Conservation (phyloP, 345 rosid genomes). For the Salix exigua region DNA sequence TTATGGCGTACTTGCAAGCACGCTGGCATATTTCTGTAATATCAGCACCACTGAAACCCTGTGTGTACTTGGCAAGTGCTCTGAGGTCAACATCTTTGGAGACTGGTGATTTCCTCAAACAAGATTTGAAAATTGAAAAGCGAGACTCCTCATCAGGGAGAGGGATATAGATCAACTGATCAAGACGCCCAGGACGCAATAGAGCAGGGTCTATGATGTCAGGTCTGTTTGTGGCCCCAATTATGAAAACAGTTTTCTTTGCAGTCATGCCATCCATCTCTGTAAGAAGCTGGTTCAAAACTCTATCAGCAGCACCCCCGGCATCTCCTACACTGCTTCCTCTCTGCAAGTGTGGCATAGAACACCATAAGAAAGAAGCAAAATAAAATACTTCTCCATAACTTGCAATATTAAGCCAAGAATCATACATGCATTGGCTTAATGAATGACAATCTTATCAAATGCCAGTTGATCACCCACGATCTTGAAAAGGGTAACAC, state of each 20-base stretch:
- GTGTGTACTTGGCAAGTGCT: conserved; percentile 85
- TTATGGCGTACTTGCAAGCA: conserved; percentile 84
- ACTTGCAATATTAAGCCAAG: background rate
- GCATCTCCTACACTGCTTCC: conserved; percentile 92
- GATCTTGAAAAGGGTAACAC: background rate
- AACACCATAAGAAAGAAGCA: background rate
- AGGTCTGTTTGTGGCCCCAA: conserved; percentile 93
- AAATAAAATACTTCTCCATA: background rate
- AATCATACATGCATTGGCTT: background rate
- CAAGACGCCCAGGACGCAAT: conserved; percentile 89
- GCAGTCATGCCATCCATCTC: conserved; percentile 99
- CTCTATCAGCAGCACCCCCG: conserved; percentile 97
- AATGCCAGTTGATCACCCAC: background rate
- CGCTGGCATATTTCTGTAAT: conserved; percentile 96
- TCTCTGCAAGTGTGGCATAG: conserved; percentile 45
- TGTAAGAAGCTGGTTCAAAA: conserved; percentile 86
- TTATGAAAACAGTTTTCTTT: conserved; percentile 89
- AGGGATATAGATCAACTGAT: conserved; percentile 91
- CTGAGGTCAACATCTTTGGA: conserved; percentile 82
- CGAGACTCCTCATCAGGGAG: conserved; percentile 96
- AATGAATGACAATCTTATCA: background rate
- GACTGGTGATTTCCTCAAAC: conserved; percentile 86
- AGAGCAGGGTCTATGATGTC: conserved; percentile 95
- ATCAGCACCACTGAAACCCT: conserved; percentile 97
- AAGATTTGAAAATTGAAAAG: conserved; percentile 69